Conservation (phyloP, 2,329 filamentous ascomycete species). For the Rasamsonia emersonii region DNA sequence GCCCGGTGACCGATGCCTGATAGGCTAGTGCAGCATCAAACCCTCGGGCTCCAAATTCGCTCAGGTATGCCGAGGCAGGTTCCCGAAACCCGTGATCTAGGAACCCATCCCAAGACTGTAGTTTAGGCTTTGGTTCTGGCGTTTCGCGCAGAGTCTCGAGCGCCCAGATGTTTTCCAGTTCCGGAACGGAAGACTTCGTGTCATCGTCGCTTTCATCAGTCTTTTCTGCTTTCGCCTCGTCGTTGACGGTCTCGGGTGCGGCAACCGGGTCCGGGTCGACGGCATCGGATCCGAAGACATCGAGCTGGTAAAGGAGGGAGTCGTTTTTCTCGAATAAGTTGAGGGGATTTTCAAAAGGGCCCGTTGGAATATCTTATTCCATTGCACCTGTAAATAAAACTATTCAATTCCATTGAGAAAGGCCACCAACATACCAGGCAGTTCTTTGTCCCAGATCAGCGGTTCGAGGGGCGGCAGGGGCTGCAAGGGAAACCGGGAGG, state of each 20-base stretch:
- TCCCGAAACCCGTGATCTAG: constrained; percentile 22
- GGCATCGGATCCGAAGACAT: constrained; percentile 22
- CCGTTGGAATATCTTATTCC: constrained; percentile 16
- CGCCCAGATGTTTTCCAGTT: constrained; percentile 27
- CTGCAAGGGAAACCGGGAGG: constrained; percentile 30
- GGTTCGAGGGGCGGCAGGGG: constrained; percentile 27
- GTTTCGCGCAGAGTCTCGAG: constrained; percentile 17
- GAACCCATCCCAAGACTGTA: constrained; percentile 36
- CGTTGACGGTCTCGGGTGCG: too few species aligned
- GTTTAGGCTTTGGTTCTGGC: constrained; percentile 9
- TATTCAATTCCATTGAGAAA: constrained; percentile 3
- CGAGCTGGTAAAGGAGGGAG: constrained; percentile 22
- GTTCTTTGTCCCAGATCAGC: constrained; percentile 25
- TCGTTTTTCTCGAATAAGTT: constrained; percentile 16
- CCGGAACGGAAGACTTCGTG: constrained; percentile 12
- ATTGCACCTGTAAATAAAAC: constrained; percentile 1
- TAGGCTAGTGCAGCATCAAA: constrained; percentile 31
- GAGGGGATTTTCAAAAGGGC: constrained; percentile 16
- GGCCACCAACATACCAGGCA: constrained; percentile 22
- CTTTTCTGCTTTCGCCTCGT: too few species aligned
- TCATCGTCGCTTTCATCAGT: constrained; percentile 15
- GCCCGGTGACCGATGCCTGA: constrained; percentile 13
- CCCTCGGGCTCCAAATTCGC: constrained; percentile 32
- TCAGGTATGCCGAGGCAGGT: constrained; percentile 32
- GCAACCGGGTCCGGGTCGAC: too few species aligned